Evolutionary conservation across 208 protist genomes (phyloP).

Genomic region (Acanthamoeba healyi): DNA sequence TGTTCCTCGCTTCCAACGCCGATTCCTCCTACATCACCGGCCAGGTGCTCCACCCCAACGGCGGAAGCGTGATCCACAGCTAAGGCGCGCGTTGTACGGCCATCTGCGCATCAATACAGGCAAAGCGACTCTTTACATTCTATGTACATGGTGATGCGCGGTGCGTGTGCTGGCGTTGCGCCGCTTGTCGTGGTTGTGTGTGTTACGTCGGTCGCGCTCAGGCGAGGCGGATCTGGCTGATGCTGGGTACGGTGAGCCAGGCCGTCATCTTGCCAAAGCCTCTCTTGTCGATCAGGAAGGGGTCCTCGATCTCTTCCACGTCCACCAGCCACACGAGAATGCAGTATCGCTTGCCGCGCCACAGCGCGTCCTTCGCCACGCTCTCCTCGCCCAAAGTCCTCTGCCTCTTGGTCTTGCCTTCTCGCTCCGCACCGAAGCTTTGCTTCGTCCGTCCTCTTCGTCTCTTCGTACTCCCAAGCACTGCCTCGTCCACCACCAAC

Average conservation of each 20-base stretch:
- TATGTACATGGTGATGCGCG: too few species aligned
- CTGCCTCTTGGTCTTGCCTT: neutral
- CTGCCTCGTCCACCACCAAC: too few species aligned
- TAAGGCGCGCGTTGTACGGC: too few species aligned
- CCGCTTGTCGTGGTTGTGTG: too few species aligned
- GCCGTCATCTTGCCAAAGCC: slow-evolving; percentile 23
- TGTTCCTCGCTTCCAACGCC: slow-evolving; percentile 83
- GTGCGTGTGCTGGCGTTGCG: too few species aligned
- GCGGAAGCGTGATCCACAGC: slow-evolving; percentile 75
- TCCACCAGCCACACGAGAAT: neutral
- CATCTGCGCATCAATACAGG: too few species aligned
- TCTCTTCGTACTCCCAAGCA: neutral
- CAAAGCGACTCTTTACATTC: too few species aligned
- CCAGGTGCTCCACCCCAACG: slow-evolving; percentile 83
- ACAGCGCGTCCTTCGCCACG: neutral
- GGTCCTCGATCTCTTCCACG: neutral
- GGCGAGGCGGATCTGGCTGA: neutral
- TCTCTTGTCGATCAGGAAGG: slow-evolving; percentile 44
- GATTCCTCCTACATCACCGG: slow-evolving; percentile 83
- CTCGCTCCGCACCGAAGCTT: neutral
- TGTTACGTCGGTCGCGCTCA: too few species aligned
- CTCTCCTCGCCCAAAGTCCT: too few species aligned
- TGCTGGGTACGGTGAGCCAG: slow-evolving; percentile 23
- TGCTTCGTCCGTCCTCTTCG: neutral
- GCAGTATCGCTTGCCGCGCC: slow-evolving; percentile 25